Conservation (phyloP, 257 asterid species). For the Solanum sitiens region DNA sequence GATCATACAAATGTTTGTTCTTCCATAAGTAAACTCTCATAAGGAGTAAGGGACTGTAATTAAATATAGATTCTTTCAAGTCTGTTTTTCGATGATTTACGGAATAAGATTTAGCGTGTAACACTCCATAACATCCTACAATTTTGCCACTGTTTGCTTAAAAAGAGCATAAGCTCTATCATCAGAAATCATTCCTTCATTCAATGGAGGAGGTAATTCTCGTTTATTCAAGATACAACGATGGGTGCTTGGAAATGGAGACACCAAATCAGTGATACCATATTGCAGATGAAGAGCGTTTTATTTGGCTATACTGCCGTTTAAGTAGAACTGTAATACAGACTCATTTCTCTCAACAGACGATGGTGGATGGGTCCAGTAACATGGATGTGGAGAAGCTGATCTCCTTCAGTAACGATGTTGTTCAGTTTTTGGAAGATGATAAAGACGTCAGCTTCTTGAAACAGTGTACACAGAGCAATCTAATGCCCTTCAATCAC, state of each 20-base stretch:
- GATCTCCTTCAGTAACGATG: constrained; percentile 16
- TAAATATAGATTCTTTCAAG: neutral
- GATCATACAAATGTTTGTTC: neutral
- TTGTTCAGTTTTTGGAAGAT: constrained; percentile 34
- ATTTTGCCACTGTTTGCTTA: neutral
- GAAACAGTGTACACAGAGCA: constrained; percentile 36
- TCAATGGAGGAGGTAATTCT: neutral
- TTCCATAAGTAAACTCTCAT: neutral
- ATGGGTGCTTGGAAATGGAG: neutral
- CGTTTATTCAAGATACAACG: neutral
- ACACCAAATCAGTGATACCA: neutral
- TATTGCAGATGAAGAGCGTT: neutral
- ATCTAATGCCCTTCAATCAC: constrained; percentile 35
- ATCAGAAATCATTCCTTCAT: neutral
- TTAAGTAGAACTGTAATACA: neutral
- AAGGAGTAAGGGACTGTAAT: neutral
- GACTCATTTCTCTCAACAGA: neutral
- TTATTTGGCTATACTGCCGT: neutral
- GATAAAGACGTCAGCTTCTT: constrained; percentile 31
- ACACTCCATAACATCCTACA: neutral
- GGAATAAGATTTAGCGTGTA: neutral
- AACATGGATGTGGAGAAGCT: neutral
- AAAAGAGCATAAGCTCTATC: neutral
- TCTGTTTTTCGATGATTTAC: neutral
- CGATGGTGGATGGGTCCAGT: neutral